phyloP scores from a whole-genome alignment of 768 basidiomycete genomes.

The Mycena kentingensis region DNA sequence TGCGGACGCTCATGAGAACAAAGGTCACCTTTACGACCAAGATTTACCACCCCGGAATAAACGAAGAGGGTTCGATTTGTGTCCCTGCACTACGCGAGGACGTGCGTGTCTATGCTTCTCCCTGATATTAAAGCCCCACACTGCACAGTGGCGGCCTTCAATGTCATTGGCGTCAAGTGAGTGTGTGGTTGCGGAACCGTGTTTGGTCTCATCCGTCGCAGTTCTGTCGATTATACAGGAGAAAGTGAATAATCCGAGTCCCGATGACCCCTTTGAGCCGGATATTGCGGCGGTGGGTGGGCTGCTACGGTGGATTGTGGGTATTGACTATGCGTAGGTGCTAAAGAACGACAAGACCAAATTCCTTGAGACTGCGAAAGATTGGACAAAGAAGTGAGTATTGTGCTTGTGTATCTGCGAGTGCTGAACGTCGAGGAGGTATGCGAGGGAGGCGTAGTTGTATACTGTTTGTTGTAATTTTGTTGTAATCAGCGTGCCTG shows the following conservation, averaged over 20 bases:
- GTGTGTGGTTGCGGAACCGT: slow-evolving; percentile 18
- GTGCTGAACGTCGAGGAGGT: too few relatives aligned
- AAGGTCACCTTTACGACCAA: slow-evolving; percentile 84
- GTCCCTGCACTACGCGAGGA: slow-evolving; percentile 84
- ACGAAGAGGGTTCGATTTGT: slow-evolving; percentile 86
- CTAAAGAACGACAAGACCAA: slow-evolving; percentile 76
- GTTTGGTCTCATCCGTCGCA: slow-evolving; percentile 31
- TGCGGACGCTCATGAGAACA: slow-evolving; percentile 1
- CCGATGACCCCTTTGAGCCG: slow-evolving; percentile 87
- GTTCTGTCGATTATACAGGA: slow-evolving; percentile 78
- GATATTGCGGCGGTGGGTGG: slow-evolving; percentile 79
- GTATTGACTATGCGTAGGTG: slow-evolving; percentile 42
- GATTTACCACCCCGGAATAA: slow-evolving; percentile 90
- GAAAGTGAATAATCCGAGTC: slow-evolving; percentile 84
- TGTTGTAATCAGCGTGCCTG: background rate
- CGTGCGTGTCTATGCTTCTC: slow-evolving; percentile 42
- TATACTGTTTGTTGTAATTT: background rate
- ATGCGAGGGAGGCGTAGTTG: background rate
- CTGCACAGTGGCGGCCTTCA: slow-evolving; percentile 79
- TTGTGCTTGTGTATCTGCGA: background rate
- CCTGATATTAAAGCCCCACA: background rate
- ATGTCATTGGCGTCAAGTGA: slow-evolving; percentile 70
- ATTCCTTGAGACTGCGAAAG: slow-evolving; percentile 77
- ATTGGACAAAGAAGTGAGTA: slow-evolving; percentile 80
- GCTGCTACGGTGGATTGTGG: background rate